phyloP scores from a whole-genome alignment of 305 asterid genomes.

The Solanum hybrid region DNA sequence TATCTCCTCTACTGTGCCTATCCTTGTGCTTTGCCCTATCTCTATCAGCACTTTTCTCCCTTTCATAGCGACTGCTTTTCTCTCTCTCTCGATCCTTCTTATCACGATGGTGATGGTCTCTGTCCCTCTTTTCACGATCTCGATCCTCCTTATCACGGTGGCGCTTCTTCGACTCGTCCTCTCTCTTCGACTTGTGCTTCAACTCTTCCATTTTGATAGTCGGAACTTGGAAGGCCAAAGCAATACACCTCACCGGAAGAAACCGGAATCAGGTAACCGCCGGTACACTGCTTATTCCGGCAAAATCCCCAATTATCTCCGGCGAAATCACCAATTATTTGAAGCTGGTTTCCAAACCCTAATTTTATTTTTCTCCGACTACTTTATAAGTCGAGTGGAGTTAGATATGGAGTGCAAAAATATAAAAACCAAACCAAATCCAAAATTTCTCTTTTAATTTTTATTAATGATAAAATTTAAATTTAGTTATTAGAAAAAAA shows the following conservation, averaged over 20 bases:
- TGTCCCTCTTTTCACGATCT: constrained; percentile 14
- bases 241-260: neutral
- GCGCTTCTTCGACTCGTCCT: constrained; percentile 45
- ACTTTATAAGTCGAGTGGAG: neutral
- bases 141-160: constrained; percentile 42
- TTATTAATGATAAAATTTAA: neutral
- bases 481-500: neutral
- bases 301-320: neutral
- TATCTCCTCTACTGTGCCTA: constrained; percentile 15
- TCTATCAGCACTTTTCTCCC: constrained; percentile 19
- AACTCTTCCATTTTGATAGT: constrained; percentile 43
- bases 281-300: neutral
- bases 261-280: neutral
- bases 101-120: constrained; percentile 19
- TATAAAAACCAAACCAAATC: neutral
- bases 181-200: constrained; percentile 53
- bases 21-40: constrained; percentile 16
- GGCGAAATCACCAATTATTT: neutral
- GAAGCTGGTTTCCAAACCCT: neutral
- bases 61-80: constrained; percentile 15
- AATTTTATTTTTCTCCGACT: neutral
- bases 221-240: neutral
- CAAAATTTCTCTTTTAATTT: neutral
- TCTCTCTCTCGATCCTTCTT: constrained; percentile 14
- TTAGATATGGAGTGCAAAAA: neutral